Base-by-base conservation (phyloP, 306 rosid species). In the Oemleria cerasiformis region DNA sequence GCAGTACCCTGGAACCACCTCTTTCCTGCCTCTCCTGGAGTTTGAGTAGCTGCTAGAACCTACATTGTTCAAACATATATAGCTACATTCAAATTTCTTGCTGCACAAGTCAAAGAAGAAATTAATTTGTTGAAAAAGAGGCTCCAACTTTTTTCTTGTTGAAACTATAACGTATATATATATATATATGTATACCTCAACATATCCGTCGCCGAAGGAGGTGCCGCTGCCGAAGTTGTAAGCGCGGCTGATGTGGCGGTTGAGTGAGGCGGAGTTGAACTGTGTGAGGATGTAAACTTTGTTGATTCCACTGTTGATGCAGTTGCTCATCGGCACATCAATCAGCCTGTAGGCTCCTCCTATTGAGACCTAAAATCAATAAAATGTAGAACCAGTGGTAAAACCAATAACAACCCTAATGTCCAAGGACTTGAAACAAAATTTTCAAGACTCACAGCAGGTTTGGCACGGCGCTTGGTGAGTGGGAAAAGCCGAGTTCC, bases 31-130 rank as follows among this genome's bases (percentile, higher is more conserved):
- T 68, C 96, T 43, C 98, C 98, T 36, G 96, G 96, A 55, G 98
- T 91, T 87, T 93, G 98, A 73, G 97, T 93, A 72, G 98, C 98
- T 44, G 98, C 98, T 75, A 93, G 92, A 80, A 89, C 98, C 98
- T 91, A 30, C 36, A 30, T 30, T 30, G 36, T 30, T 30, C 3
- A 30, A 30, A 30, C 36, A 30, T 30, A 30, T 30, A 30, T 30
- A 30, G 36, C 3, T 30, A 30, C 3, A 30, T 30, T 30, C 36
- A 30, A 30, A 2, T 30, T 30, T 1, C 36, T 30, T 30, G 36
- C 36, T 30, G 36, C 36, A 2, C 3, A 30, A 30, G 36, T 30
- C 36, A 30, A 30, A 30, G 36, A 30, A 30, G 36, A 1, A 30
- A 30, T 30, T n/a, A n/a, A n/a, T n/a, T n/a, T n/a, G n/a, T n/a